These are phyloP conservation scores for Phytopythium cucurbitacearum DNA, from an alignment of 352 stramenopile species.

Conservation along the genomic window DNA sequence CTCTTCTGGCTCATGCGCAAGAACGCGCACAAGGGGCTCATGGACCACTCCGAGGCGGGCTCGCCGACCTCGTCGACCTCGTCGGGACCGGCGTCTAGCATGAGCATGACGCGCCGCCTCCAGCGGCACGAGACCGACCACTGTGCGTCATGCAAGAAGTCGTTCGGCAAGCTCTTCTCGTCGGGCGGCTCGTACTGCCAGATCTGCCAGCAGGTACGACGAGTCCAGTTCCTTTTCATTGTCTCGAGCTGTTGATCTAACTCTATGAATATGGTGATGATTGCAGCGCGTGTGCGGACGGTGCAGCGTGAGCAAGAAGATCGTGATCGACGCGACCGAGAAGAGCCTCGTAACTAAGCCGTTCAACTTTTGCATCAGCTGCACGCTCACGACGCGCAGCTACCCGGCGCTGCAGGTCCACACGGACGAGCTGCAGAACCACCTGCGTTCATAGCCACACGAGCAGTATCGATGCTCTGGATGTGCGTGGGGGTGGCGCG, in stretches of 20 bases:
- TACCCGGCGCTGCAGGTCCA: slow-evolving; percentile 26
- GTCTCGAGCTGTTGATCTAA: not conserved
- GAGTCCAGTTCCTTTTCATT: not conserved
- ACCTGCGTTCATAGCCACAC: not conserved
- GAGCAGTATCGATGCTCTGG: too few relatives aligned
- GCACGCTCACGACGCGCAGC: slow-evolving; percentile 25
- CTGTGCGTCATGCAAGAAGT: slow-evolving; percentile 19
- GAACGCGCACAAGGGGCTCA: slow-evolving; percentile 4
- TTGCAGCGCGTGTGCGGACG: slow-evolving; percentile 18
- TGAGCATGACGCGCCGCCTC: not conserved
- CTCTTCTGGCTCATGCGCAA: slow-evolving; percentile 42
- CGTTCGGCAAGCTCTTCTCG: slow-evolving; percentile 18
- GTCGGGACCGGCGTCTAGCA: not conserved
- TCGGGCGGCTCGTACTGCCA: slow-evolving; percentile 16
- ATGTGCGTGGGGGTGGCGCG: too few relatives aligned
- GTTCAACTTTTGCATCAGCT: slow-evolving; percentile 38
- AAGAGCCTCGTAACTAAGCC: slow-evolving; percentile 22
- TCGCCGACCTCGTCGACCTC: slow-evolving; percentile 13
- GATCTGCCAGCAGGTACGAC: slow-evolving; percentile 23
- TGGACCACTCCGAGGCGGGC: slow-evolving; percentile 2
- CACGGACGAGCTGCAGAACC: slow-evolving; percentile 20
- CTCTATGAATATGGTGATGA: not conserved
- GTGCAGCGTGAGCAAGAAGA: slow-evolving; percentile 27
- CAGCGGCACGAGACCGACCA: slow-evolving; percentile 12
- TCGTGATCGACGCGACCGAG: slow-evolving; percentile 21